These are phyloP conservation scores for Diaporthe caulivora DNA, from an alignment of 2,329 filamentous ascomycete species.

Conservation along the genomic window DNA sequence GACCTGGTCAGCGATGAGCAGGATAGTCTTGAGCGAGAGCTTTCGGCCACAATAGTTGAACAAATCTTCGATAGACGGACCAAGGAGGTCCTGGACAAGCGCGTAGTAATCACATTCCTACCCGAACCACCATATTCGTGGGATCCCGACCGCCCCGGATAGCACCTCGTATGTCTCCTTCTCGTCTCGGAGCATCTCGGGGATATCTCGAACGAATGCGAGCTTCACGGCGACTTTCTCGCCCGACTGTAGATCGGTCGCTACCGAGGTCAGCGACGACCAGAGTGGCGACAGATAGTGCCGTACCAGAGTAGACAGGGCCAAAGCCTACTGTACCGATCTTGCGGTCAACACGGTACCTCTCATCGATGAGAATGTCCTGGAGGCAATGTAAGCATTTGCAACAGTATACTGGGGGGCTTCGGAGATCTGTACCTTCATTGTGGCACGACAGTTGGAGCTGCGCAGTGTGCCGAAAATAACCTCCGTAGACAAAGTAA, in stretches of 20 bases:
- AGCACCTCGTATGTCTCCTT: conserved; percentile 91
- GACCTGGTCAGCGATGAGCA: conserved; percentile 95
- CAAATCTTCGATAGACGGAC: conserved; percentile 93
- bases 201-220: conserved; percentile 98
- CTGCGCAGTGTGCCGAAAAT: too few relatives aligned
- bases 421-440: too few relatives aligned
- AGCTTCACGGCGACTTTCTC: conserved; percentile 99
- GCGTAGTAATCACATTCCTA: conserved; percentile 99
- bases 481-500: too few relatives aligned
- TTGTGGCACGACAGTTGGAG: too few relatives aligned
- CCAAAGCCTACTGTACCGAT: background rate
- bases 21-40: conserved; percentile 97
- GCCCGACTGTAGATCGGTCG: conserved; percentile 99
- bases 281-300: too few relatives aligned
- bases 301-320: conserved; percentile 12
- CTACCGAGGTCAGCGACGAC: conserved; percentile 48
- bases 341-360: too few relatives aligned
- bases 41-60: conserved; percentile 99
- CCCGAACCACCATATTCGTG: conserved; percentile 98
- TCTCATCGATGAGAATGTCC: too few relatives aligned
- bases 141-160: conserved; percentile 95
- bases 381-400: too few relatives aligned
- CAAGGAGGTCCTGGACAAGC: conserved; percentile 97
- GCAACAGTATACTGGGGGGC: too few relatives aligned
- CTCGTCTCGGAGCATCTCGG: conserved; percentile 98